Evolutionary conservation across 2,329 filamentous ascomycete genomes (phyloP).

Genomic region (Zasmidium citrigriseum): DNA sequence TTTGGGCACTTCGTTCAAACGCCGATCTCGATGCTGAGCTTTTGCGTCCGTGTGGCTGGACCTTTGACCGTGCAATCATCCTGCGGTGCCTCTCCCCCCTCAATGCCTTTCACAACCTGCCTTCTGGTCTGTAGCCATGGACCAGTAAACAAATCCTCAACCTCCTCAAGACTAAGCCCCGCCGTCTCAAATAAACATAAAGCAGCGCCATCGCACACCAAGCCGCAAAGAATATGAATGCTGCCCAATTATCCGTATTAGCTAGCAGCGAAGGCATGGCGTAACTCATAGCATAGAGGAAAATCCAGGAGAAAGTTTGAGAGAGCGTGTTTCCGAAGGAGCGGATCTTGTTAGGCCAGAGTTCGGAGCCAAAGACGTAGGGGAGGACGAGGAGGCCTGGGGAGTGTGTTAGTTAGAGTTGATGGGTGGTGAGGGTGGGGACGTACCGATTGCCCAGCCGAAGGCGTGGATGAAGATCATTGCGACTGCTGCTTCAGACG

Average conservation of each 20-base stretch:
- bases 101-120: too few species aligned
- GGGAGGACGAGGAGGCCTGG: not conserved
- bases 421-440: too few species aligned
- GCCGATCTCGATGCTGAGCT: too few species aligned
- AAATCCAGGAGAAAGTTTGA: not conserved
- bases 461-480: too few species aligned
- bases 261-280: not conserved
- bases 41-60: too few species aligned
- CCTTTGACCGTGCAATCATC: too few species aligned
- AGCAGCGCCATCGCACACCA: not conserved
- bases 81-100: too few species aligned
- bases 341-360: not conserved
- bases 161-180: not conserved
- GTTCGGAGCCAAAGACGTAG: not conserved
- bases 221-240: not conserved
- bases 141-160: not conserved
- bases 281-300: not conserved
- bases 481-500: too few species aligned
- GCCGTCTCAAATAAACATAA: not conserved
- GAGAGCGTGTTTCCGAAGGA: not conserved
- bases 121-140: not conserved
- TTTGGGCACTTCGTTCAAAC: too few species aligned
- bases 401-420: too few species aligned
- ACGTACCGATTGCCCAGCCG: too few species aligned
- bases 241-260: not conserved